Percentiles rank a stretch among this genome's conserved stretches.
These are phyloP conservation scores for Citrus reticulata DNA, from an alignment of 345 rosid genomes.

Conservation along the genomic window DNA sequence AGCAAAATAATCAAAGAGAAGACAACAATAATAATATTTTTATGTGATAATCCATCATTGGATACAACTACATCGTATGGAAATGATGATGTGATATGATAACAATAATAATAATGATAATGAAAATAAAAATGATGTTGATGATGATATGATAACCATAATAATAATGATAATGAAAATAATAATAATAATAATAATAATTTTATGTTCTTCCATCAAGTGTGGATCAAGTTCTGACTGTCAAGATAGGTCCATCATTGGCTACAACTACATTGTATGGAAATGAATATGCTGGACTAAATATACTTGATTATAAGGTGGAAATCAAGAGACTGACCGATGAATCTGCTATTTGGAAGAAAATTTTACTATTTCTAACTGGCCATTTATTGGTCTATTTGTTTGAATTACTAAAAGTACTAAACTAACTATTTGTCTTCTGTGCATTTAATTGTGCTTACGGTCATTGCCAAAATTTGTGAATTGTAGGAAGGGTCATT, in stretches of 20 bases:
- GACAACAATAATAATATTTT: neutral
- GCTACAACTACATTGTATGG: neutral
- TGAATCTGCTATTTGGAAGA: neutral
- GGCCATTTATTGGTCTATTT: neutral
- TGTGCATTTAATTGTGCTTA: neutral
- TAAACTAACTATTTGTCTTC: neutral
- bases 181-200: too few relatives aligned
- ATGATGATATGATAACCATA: too few relatives aligned
- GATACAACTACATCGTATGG: neutral
- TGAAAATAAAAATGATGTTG: too few relatives aligned
- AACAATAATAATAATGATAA: too few relatives aligned
- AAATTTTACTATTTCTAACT: neutral
- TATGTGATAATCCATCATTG: neutral
- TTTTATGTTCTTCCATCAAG: too few relatives aligned
- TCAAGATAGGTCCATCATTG: too few relatives aligned
- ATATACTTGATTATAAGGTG: neutral
- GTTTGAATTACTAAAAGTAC: neutral
- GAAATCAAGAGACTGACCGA: neutral
- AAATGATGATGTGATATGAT: too few relatives aligned
- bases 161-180: too few relatives aligned
- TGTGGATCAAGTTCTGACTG: too few relatives aligned
- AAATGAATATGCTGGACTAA: neutral
- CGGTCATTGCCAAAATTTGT: conserved; percentile 3
- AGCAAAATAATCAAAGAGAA: neutral
- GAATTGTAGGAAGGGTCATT: conserved; percentile 77